Base-by-base conservation (phyloP, 352 stramenopile genomes). In the Phytophthora cactorum region DNA sequence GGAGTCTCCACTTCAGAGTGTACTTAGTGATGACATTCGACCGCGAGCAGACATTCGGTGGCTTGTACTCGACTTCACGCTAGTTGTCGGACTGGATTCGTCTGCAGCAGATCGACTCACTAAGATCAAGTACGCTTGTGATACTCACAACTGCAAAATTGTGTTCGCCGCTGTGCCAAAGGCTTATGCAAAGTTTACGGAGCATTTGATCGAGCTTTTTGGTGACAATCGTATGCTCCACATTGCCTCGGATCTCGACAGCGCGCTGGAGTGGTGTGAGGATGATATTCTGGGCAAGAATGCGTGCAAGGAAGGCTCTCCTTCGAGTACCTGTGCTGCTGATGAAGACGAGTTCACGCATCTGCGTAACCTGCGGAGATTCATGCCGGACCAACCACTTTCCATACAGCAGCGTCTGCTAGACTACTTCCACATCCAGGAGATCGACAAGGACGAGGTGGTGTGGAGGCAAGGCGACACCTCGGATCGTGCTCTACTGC, bases 21-120 rank as follows among this genome's bases (percentile, higher is more conserved):
- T 64, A 9, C 52, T 72, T 5, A 70, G 66, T 31, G 55, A 66
- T n/a, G 53, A 66, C 10, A n/a, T 59, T 27, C 66, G 67, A 7
- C 66, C 57, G 2, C 64, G 67, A 56, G 49, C 62, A 4, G 43
- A 72, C 9, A 89, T 93, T 15, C 63, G 66, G 11, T 91, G 71
- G 44, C 70, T 95, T 32, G 92, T 98, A 34, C 78, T 98, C 7
- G 93, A 98, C 63, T 98, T 98, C 64, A 97, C 91, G 1, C 66
- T 98, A 2, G 95, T 98, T 0, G 79, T 97, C 0, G 92, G 92
- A 4, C 83, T 98, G 44, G 95, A 98, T 51, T 93, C 84, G 15
- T 96, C 88, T 11, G 88, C 88, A 9, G 88, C 86, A 0, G 84
- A 93, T 34, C 79, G 84, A 5, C 54, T 96, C 10, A 88, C 85